Base-by-base conservation (phyloP, 805 yeast genomes). In the Lipomyces anomalus region DNA sequence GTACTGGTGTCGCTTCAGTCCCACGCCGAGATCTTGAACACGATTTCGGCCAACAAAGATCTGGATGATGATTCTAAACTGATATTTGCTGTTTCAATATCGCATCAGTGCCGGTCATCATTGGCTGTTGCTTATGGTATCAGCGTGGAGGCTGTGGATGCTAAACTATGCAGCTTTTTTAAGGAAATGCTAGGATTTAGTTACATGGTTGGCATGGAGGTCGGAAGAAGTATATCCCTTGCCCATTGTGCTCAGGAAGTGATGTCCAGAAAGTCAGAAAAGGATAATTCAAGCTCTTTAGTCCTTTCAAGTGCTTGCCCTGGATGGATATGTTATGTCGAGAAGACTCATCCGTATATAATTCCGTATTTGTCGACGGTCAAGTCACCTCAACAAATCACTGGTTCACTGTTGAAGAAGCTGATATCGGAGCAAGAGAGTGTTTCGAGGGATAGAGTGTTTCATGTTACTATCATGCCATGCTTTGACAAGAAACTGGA, bases 401-500 rank as follows among this genome's bases (percentile, higher is more conserved):
- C 97, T 0, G 97, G 97, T 0, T 69, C 79, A 17, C 55, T 89
- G 20, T 63, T 90, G 42, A 89, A 89, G 61, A 63, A 71, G 16
- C 59, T 79, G 21, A 66, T 63, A 18, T 61, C 69, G 9, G 46
- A 48, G n/a, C 70, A 71, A 16, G 59, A 30, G 9, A 55, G 60
- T 2, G 50, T 64, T 0, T 22, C 54, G 4, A 45, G 57, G 11
- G 60, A 67, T 0, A 57, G 74, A 2, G 66, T 88, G 0, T 92
- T 86, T 60, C 97, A 90, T 62, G 66, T 92, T 44, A 76, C 92
- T 5, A 70, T 92, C 18, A 90, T 90, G 97, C 97, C 98, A 1
- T 90, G 97, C 58, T 92, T 92, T 63, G 98, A 92, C 64, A 92
- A 92, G 67, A 92, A 92, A 64, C 72, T 89, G 35, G 98, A 92